Evolutionary conservation across 148 eudicot genomes (phyloP).

Genomic region (Diospyros kaki): DNA sequence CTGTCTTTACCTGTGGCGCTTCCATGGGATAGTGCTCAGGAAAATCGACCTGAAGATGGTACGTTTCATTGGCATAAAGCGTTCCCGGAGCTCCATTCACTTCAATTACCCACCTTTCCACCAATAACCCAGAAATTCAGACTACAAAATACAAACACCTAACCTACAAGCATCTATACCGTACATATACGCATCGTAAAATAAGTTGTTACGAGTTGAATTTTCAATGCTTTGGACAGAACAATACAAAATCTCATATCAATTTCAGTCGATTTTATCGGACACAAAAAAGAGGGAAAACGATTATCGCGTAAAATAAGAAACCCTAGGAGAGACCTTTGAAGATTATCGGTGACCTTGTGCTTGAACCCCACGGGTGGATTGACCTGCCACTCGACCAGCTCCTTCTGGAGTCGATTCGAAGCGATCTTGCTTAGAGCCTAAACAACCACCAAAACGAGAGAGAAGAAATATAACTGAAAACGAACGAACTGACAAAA

Average conservation of each 20-base stretch:
- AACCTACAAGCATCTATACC: neutral
- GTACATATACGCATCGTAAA: no score
- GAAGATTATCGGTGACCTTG: slow-evolving; percentile 54
- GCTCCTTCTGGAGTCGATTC: slow-evolving; percentile 61
- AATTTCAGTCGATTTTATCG: neutral
- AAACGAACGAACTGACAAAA: slow-evolving; percentile 7
- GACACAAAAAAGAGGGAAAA: neutral
- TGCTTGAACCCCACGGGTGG: slow-evolving; percentile 54
- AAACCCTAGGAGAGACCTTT: slow-evolving; percentile 30
- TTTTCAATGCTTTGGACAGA: neutral
- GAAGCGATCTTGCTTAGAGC: slow-evolving; percentile 54
- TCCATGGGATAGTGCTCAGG: slow-evolving; percentile 73
- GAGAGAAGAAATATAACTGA: neutral
- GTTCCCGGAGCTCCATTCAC: slow-evolving; percentile 62
- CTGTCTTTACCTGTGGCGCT: slow-evolving; percentile 50
- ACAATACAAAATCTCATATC: neutral
- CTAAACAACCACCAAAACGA: slow-evolving; percentile 14
- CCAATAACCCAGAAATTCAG: neutral
- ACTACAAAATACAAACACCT: neutral
- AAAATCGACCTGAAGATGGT: slow-evolving; percentile 59
- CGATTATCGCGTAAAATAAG: neutral
- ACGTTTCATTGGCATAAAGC: slow-evolving; percentile 43
- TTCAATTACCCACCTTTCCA: slow-evolving; percentile 53
- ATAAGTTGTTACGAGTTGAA: neutral
- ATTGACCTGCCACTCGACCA: slow-evolving; percentile 50